These are phyloP conservation scores for Vachellia collinsii DNA, from an alignment of 306 rosid species.

Conservation along the genomic window DNA sequence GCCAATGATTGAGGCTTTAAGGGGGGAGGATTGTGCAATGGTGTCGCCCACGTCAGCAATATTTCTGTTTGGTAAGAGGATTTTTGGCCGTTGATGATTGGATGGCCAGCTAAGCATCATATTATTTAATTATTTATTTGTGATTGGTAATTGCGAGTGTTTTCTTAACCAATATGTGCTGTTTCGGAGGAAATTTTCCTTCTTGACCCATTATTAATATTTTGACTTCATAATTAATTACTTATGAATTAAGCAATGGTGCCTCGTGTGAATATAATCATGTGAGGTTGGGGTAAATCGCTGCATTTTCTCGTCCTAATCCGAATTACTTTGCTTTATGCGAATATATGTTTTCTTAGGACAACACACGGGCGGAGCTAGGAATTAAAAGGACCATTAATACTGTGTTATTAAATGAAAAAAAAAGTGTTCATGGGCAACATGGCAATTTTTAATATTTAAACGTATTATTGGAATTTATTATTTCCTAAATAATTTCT, in stretches of 20 bases:
- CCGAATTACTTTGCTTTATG: slow-evolving; percentile 11
- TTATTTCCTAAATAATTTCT: no score
- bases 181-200: slow-evolving; percentile 30
- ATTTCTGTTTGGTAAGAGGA: slow-evolving; percentile 14
- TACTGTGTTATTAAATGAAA: no score
- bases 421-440: no score
- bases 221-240: background rate
- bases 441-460: no score
- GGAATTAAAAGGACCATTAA: no score
- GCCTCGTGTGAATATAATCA: slow-evolving; percentile 46
- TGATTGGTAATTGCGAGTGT: slow-evolving; percentile 14
- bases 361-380: no score
- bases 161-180: slow-evolving; percentile 55
- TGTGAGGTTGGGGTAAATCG: slow-evolving; percentile 37
- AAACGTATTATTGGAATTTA: no score
- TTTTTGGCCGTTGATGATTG: slow-evolving; percentile 59
- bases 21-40: slow-evolving; percentile 40
- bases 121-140: slow-evolving; percentile 23
- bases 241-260: slow-evolving; percentile 41
- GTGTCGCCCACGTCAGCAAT: slow-evolving; percentile 61
- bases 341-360: background rate
- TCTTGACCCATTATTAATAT: background rate
- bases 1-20: slow-evolving; percentile 76
- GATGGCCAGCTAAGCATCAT: slow-evolving; percentile 76
- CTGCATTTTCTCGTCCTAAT: slow-evolving; percentile 1